phyloP scores from a whole-genome alignment of 768 basidiomycete species.

The Sporobolomyces phaffii region DNA sequence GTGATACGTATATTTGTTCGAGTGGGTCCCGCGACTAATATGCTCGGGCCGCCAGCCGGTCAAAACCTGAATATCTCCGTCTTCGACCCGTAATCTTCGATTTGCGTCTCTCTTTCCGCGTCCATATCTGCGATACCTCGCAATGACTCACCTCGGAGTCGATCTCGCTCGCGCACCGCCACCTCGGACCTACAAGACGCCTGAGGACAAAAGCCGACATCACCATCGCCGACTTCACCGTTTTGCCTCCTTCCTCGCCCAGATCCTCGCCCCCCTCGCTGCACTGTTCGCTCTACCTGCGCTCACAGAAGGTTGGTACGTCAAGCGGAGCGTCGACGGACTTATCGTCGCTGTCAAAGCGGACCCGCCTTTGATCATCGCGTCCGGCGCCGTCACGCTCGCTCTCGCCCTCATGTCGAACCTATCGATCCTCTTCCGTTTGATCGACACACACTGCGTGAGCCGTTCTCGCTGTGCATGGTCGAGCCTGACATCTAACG shows the following conservation, averaged over 20 bases:
- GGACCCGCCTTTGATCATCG: slow-evolving; percentile 22
- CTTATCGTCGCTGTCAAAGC: not conserved
- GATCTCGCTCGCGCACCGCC: not conserved
- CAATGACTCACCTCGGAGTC: slow-evolving; percentile 13
- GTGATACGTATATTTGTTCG: too few species aligned
- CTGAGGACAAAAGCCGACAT: not conserved
- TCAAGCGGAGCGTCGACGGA: not conserved
- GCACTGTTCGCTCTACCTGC: slow-evolving; percentile 10
- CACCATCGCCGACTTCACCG: not conserved
- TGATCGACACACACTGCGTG: slow-evolving; percentile 16
- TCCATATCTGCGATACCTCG: too few species aligned
- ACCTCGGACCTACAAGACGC: not conserved
- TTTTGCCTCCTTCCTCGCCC: slow-evolving; percentile 1
- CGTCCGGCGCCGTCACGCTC: slow-evolving; percentile 3
- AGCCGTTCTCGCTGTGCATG: not conserved
- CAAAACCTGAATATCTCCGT: not conserved
- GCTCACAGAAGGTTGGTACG: slow-evolving; percentile 11
- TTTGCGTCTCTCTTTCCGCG: not conserved
- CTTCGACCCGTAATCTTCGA: not conserved
- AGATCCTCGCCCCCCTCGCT: slow-evolving; percentile 11
- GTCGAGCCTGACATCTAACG: too few species aligned
- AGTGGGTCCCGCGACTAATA: too few species aligned
- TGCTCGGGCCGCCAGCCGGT: not conserved
- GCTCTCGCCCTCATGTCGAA: slow-evolving; percentile 11
- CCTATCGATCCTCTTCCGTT: slow-evolving; percentile 10